Base-by-base conservation (phyloP, 306 rosid genomes). In the Pueraria montana region DNA sequence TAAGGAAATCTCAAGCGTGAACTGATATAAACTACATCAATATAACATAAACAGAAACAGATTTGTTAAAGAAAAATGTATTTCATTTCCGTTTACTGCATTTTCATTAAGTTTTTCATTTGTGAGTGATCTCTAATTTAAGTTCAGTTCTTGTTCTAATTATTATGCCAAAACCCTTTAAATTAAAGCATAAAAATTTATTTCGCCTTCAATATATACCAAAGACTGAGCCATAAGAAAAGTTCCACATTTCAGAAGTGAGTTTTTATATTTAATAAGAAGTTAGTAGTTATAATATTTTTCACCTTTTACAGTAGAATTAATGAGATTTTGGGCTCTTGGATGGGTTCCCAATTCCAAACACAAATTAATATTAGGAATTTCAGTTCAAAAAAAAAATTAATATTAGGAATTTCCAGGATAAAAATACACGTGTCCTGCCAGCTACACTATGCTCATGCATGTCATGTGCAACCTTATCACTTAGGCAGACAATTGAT, bases 391-490 rank as follows among this genome's bases (percentile, higher is more conserved):
- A n/a, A n/a, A n/a, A n/a, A n/a, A n/a, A n/a, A n/a, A 3, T 27
- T 27, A 27, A 3, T 36, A 36, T 3, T 36, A 36, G 9, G n/a
- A 72, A 3, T 74, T 74, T 74, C 4, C 20, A 12, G 12, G 8
- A 34, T 18, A 20, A 34, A 26, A 1, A 45, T 18, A 9, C 55
- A 14, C 27, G 14, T 61, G 71, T 17, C 58, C 0, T 58, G 81
- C 26, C 71, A 42, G 21, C 52, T 8, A 49, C 74, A 53, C 10
- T 46, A 27, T 34, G 70, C 17, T 82, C 80, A 80, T 82, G 87
- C 80, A 63, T 62, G 66, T 84, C 89, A 85, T 50, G 91, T 85
- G 88, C 82, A 81, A 87, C 74, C 85, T 81, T 78, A 85, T 83
- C 84, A 27, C 78, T 30, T 38, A 17, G 17, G 67, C 76, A 69